These are phyloP conservation scores for Lasiodiplodia sp. DNA, from an alignment of 2,329 filamentous ascomycete genomes.

Conservation along the genomic window DNA sequence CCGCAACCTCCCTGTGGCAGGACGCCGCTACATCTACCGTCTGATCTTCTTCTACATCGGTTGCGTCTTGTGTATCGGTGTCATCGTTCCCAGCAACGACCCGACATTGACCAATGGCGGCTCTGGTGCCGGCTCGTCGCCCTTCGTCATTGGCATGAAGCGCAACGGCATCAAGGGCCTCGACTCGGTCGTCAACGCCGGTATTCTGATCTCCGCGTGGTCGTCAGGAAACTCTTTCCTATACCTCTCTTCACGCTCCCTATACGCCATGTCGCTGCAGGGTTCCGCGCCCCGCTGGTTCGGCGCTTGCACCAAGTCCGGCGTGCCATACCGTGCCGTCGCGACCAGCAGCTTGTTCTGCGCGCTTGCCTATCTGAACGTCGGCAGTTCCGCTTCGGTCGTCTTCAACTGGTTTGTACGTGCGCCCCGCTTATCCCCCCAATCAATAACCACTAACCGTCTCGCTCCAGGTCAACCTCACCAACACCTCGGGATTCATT, in stretches of 20 bases:
- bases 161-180: constrained; percentile 62
- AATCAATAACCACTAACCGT: neutral
- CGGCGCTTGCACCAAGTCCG: constrained; percentile 64
- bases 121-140: constrained; percentile 60
- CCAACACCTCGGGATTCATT: constrained; percentile 62
- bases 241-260: constrained; percentile 59
- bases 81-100: constrained; percentile 65
- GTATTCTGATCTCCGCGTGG: constrained; percentile 72
- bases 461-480: constrained; percentile 62
- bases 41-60: constrained; percentile 69
- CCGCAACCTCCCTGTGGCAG: constrained; percentile 66
- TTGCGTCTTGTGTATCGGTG: constrained; percentile 65
- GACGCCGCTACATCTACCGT: constrained; percentile 67
- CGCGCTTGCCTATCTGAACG: constrained; percentile 58
- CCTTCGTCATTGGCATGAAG: constrained; percentile 59
- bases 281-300: constrained; percentile 71
- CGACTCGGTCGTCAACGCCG: constrained; percentile 72
- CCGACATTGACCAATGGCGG: constrained; percentile 59
- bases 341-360: constrained; percentile 52
- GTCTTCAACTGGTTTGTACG: constrained; percentile 71
- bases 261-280: constrained; percentile 65
- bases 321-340: constrained; percentile 62
- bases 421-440: neutral
- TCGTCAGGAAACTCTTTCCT: constrained; percentile 64
- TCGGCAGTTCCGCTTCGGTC: constrained; percentile 51